Conservation (phyloP, 352 stramenopile genomes). For the Pythium aphanidermatum region DNA sequence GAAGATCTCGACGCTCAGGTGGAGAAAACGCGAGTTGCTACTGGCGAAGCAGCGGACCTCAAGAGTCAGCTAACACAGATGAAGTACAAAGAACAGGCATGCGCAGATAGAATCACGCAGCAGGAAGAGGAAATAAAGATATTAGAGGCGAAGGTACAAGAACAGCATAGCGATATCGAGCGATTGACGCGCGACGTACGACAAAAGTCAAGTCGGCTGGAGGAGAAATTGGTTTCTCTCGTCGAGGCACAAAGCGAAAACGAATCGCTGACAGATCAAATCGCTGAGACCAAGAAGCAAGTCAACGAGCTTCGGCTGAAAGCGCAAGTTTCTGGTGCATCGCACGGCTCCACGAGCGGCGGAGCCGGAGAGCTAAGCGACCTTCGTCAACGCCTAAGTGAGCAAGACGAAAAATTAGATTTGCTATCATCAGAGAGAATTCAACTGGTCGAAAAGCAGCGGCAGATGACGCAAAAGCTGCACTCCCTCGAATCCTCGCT, state of each 20-base stretch:
- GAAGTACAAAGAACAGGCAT: conserved; percentile 37
- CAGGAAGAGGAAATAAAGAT: conserved; percentile 21
- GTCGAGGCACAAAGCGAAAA: conserved; percentile 21
- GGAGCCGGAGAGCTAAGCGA: conserved; percentile 7
- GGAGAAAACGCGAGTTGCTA: conserved; percentile 21
- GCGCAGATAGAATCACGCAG: conserved; percentile 26
- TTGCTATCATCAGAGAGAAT: conserved; percentile 21
- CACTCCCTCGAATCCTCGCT: conserved; percentile 11
- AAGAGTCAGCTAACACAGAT: conserved; percentile 28
- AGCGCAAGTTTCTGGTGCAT: background rate
- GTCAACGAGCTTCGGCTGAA: conserved; percentile 10
- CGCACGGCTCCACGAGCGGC: background rate
- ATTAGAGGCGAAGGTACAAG: conserved; percentile 13
- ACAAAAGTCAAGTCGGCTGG: conserved; percentile 13
- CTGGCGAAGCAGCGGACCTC: conserved; percentile 24
- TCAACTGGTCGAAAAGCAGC: conserved; percentile 28
- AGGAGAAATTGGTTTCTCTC: conserved; percentile 18
- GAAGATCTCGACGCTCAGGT: conserved; percentile 25
- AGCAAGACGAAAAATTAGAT: conserved; percentile 23
- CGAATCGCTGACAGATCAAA: conserved; percentile 25
- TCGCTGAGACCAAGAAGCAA: conserved; percentile 19
- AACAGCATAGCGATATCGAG: conserved; percentile 20
- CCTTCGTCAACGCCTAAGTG: conserved; percentile 19
- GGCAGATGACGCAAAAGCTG: conserved; percentile 20
- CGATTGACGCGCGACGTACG: conserved; percentile 12